phyloP scores from a whole-genome alignment of 2,329 filamentous ascomycete species.

The Penicillium corylophilum region DNA sequence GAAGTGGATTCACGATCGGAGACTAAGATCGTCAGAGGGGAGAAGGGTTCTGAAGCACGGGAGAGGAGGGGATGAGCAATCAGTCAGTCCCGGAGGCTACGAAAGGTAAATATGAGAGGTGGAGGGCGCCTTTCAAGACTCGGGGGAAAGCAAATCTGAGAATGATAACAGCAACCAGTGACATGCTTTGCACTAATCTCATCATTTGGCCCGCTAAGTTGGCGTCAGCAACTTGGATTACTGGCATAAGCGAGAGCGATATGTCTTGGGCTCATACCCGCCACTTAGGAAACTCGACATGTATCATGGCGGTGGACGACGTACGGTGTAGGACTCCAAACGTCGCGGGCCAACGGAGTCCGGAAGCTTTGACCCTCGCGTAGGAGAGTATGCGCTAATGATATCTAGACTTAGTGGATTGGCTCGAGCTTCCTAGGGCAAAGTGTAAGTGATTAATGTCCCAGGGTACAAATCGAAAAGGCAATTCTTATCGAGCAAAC shows the following conservation, averaged over 20 bases:
- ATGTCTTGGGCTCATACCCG: not conserved
- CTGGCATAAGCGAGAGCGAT: not conserved
- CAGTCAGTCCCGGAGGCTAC: constrained; percentile 8
- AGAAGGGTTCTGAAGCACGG: not conserved
- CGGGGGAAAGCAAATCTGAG: constrained; percentile 3
- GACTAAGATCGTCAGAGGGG: constrained; percentile 1
- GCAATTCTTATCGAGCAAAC: constrained; percentile 3
- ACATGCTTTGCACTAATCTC: constrained; percentile 13
- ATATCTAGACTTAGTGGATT: not conserved
- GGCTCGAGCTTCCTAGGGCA: not conserved
- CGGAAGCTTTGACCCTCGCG: constrained; percentile 17
- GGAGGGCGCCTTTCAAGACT: no score
- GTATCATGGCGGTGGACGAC: constrained; percentile 2
- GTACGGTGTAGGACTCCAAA: not conserved
- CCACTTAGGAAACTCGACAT: constrained; percentile 1
- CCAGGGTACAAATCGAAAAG: not conserved
- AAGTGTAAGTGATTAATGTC: not conserved
- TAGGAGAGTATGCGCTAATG: not conserved
- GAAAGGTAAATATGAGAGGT: constrained; percentile 12
- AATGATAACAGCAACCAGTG: constrained; percentile 13
- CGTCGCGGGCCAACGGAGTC: constrained; percentile 13
- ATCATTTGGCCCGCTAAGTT: not conserved
- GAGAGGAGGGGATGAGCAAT: not conserved
- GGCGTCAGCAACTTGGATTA: not conserved
- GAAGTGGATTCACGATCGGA: constrained; percentile 11